Base-by-base conservation (phyloP, 495 filamentous ascomycete genomes). In the Talaromyces adpressus region DNA sequence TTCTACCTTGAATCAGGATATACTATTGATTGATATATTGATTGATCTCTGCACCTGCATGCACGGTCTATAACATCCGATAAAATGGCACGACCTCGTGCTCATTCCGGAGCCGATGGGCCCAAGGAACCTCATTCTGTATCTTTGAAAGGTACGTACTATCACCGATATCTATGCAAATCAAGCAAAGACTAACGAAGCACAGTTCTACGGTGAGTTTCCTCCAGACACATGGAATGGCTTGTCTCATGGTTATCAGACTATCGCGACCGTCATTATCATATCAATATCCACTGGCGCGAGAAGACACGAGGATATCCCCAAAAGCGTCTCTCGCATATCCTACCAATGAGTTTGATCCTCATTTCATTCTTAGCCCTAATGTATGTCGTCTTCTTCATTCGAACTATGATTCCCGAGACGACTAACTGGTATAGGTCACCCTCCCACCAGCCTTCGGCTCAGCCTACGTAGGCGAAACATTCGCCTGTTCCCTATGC, bases 401-500 rank as follows among this genome's bases (percentile, higher is more conserved):
- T 52, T 47, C n/a, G 22, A 52, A 14, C 8, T 30, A 22, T 56
- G 20, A 29, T 16, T 27, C 36, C 23, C 18, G 18, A 4, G 29
- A 54, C 58, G 65, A 25, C 56, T 20, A 16, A 36, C 34, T 20
- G 20, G 23, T 11, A 62, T 51, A 87, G 84, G 82, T 97, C 66
- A 96, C 90, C n/a, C 86, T 98, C 3, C 94, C 94, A 6, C 90
- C 92, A 1, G 85, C 91, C 4, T 98, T 98, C 72, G 94, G 92
- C 60, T 91, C 90, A 9, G 92, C 93, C 57, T 97, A 97, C 66
- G 93, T 98, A 49, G 94, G 94, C 63, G 93, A 98, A 78, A 92
- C 90, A 1, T 98, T 98, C 74, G 85, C 85, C 57, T 98, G 94
- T 76, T 94, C 93, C 1, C 83, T 98, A 23, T 96, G 92, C 77